A percentile compares a stretch with the other conserved stretches of the same genome.
Evolutionary conservation across 2,329 filamentous ascomycete genomes (phyloP).

Genomic region (Ramichloridium luteum): DNA sequence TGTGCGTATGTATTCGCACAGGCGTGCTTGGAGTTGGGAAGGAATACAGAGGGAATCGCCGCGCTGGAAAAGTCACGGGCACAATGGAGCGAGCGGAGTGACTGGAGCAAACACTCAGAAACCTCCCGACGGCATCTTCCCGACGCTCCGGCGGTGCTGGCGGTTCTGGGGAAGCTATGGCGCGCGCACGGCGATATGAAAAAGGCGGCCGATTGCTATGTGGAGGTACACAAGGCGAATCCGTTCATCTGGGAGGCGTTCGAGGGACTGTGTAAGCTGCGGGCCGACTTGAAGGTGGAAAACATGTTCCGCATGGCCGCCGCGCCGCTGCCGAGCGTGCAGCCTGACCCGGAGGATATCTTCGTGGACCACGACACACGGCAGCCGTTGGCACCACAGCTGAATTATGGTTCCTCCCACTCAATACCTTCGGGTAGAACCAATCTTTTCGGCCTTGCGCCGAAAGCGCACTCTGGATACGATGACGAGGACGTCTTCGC

Average conservation of each 20-base stretch:
- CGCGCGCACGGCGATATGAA: conserved; percentile 66
- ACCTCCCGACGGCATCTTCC: conserved; percentile 61
- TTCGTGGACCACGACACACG: conserved; percentile 20
- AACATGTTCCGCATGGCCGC: conserved; percentile 65
- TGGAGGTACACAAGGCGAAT: conserved; percentile 77
- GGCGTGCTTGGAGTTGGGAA: conserved; percentile 67
- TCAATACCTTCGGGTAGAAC: neutral
- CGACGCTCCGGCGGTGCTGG: conserved; percentile 73
- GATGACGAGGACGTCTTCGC: neutral
- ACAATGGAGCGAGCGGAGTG: conserved; percentile 64
- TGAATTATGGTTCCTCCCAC: conserved; percentile 13
- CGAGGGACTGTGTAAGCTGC: conserved; percentile 69
- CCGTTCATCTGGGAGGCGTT: conserved; percentile 99
- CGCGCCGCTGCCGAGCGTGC: neutral
- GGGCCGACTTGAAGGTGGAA: conserved; percentile 63
- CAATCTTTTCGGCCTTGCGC: neutral
- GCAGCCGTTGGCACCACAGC: conserved; percentile 16
- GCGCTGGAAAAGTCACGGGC: conserved; percentile 70
- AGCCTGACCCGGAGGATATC: conserved; percentile 44
- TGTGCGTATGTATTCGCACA: conserved; percentile 90
- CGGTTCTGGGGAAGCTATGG: conserved; percentile 77
- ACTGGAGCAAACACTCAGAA: conserved; percentile 68
- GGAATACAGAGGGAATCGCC: conserved; percentile 66
- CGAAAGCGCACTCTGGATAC: neutral
- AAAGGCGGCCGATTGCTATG: conserved; percentile 75